A percentile compares a stretch with the other conserved stretches of the same genome.
Conservation (phyloP, 306 rosid species). For the Trichosanthes truncata region DNA sequence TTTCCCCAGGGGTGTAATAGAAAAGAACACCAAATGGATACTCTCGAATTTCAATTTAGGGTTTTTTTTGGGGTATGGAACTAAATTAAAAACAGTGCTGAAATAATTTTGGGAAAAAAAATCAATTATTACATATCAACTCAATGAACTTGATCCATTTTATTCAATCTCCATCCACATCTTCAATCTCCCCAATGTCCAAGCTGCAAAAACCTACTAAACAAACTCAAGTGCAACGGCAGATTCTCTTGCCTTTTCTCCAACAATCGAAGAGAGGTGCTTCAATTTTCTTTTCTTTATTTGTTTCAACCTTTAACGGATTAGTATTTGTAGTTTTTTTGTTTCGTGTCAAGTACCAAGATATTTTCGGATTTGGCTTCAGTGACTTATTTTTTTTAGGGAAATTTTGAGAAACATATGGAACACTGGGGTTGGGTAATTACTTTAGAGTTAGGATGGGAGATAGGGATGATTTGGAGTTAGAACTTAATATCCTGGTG, state of each 20-base stretch:
- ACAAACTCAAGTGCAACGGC: conserved; percentile 39
- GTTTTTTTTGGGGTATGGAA: no score
- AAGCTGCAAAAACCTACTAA: no score
- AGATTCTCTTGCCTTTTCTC: conserved; percentile 73
- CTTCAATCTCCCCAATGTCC: no score
- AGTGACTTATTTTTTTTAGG: background rate
- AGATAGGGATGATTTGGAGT: background rate
- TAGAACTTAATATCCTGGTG: background rate
- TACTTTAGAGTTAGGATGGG: background rate
- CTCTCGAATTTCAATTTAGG: no score
- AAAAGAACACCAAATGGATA: no score
- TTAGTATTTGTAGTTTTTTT: background rate
- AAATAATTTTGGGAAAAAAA: no score
- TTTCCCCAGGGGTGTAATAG: no score
- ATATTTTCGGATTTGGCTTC: background rate
- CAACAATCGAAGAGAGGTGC: conserved; percentile 53
- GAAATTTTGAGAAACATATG: background rate
- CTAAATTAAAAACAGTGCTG: no score
- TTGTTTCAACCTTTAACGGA: background rate
- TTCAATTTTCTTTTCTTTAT: background rate
- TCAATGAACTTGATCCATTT: no score
- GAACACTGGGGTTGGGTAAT: background rate
- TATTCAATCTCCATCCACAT: conserved; percentile 9
- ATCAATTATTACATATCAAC: no score
- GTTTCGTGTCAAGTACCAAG: background rate